phyloP scores from a whole-genome alignment of 257 asterid genomes.

The Petunia axillaris region DNA sequence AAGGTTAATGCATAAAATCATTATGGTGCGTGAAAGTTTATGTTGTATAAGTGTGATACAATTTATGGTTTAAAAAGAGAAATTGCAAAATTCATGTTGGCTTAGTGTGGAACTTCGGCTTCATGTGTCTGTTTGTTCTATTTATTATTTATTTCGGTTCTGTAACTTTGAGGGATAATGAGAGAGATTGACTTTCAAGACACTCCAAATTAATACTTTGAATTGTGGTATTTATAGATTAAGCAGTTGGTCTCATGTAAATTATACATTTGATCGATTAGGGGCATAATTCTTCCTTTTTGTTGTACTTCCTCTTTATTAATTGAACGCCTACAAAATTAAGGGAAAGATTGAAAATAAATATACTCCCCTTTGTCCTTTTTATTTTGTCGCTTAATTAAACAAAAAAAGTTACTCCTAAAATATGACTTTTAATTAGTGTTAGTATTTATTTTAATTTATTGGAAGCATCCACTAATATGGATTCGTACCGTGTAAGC shows the following conservation, averaged over 20 bases:
- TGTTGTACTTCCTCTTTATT: not conserved
- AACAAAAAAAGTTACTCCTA: no score
- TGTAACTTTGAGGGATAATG: conserved; percentile 8
- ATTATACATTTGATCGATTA: not conserved
- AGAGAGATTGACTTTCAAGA: conserved; percentile 22
- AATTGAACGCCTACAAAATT: not conserved
- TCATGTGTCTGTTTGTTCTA: not conserved
- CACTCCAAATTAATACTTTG: conserved; percentile 2
- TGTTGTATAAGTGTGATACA: conserved; percentile 21
- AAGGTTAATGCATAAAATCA: not conserved
- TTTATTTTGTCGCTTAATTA: no score
- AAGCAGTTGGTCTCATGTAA: not conserved
- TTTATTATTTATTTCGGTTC: not conserved
- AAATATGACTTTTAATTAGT: no score
- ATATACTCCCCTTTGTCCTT: no score
- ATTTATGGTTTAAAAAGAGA: not conserved
- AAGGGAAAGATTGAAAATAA: not conserved
- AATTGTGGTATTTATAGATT: conserved; percentile 9
- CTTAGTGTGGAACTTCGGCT: conserved; percentile 21
- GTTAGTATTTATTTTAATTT: no score
- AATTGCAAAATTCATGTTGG: conserved; percentile 9
- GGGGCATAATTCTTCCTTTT: not conserved
- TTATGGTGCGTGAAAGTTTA: conserved; percentile 22
- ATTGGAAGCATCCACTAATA: no score
- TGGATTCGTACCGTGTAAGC: no score